phyloP scores from a whole-genome alignment of 192 early-diverging fungal genomes.

The Rhizoclosmatium globosum region DNA sequence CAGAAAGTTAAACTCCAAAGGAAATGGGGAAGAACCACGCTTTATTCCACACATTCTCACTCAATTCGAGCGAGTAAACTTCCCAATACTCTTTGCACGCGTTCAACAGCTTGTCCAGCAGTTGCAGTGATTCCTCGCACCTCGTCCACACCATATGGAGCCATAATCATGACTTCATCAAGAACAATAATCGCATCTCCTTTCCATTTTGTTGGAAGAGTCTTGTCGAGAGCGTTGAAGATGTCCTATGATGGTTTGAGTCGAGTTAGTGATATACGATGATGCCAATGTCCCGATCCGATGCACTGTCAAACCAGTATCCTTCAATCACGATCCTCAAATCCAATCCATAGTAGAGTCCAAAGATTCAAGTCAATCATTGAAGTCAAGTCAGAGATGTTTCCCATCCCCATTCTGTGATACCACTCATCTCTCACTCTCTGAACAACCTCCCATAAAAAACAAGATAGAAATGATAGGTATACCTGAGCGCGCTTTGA shows the following conservation, averaged over 20 bases:
- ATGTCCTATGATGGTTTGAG: constrained; percentile 35
- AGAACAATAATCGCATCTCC: constrained; percentile 55
- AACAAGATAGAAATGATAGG: neutral
- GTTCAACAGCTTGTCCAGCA: constrained; percentile 25
- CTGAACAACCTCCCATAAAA: neutral
- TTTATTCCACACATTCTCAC: no score
- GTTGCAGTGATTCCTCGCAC: constrained; percentile 34
- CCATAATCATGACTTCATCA: constrained; percentile 56
- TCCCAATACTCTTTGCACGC: constrained; percentile 36
- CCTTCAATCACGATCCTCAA: neutral
- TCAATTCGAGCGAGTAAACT: no score
- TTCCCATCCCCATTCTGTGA: no score
- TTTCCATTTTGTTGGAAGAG: constrained; percentile 56
- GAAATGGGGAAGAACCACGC: no score
- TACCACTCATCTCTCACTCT: no score
- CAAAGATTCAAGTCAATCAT: no score
- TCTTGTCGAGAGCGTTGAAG: constrained; percentile 63
- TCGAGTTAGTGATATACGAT: neutral
- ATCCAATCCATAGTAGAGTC: no score
- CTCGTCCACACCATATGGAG: constrained; percentile 51
- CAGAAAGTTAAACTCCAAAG: no score
- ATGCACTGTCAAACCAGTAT: neutral
- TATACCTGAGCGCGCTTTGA: constrained; percentile 52
- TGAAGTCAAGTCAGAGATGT: no score
- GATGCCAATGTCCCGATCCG: neutral